These are phyloP conservation scores for Ceratobasidium sp. DNA, from an alignment of 1,284 basidiomycete genomes.

Conservation along the genomic window DNA sequence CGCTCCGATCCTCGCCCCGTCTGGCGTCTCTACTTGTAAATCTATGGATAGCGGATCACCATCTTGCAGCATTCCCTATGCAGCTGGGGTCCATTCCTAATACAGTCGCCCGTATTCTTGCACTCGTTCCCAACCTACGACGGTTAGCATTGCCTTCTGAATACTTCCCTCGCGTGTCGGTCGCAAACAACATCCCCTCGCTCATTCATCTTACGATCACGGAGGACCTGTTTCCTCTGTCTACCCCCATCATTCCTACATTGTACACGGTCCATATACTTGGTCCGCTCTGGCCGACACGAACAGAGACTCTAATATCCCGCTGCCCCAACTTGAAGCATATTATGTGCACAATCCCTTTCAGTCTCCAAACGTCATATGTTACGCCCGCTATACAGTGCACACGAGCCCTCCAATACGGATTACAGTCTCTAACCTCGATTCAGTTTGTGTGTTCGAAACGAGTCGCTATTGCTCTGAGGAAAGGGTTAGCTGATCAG, in stretches of 20 bases:
- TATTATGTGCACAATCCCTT: slow-evolving; percentile 22
- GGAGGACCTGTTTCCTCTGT: slow-evolving; percentile 18
- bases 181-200: background rate
- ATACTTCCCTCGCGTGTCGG: slow-evolving; percentile 20
- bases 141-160: slow-evolving; percentile 25
- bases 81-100: slow-evolving; percentile 10
- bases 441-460: slow-evolving; percentile 26
- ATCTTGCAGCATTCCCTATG: background rate
- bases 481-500: background rate
- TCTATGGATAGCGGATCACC: slow-evolving; percentile 10
- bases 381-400: slow-evolving; percentile 18
- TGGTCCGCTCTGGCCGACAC: slow-evolving; percentile 31
- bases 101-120: slow-evolving; percentile 9
- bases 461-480: slow-evolving; percentile 6
- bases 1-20: background rate
- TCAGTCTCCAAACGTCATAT: slow-evolving; percentile 14
- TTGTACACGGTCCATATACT: slow-evolving; percentile 13
- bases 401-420: background rate
- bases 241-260: slow-evolving; percentile 8
- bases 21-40: background rate
- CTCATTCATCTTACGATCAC: slow-evolving; percentile 19
- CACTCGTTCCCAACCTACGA: slow-evolving; percentile 17
- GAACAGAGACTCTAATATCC: slow-evolving; percentile 22
- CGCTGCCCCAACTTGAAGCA: slow-evolving; percentile 12
- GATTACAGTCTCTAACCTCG: slow-evolving; percentile 2